Evolutionary conservation across 2,329 filamentous ascomycete species (phyloP), one percentile per base, ranked within the genome.

Genomic region (Seiridium unicorne): DNA sequence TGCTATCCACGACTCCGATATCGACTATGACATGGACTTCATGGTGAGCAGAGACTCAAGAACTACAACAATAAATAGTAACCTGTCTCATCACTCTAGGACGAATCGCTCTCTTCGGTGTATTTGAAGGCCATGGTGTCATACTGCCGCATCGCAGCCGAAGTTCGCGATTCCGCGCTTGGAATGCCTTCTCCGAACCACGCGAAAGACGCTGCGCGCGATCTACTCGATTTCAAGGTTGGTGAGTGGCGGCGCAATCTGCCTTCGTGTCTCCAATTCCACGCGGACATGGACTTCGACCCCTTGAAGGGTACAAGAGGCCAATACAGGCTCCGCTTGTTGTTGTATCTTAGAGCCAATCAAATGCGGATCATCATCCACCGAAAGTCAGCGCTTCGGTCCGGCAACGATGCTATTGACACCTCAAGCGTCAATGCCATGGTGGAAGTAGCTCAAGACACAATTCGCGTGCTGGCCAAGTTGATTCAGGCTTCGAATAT

Each of bases 281-380:
- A 36, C 18, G n/a, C 26, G 13, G 55, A 57, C 44, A 36, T 38
- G 40, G 31, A 48, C 3, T 57, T 57, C 13, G 42, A 57, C 34
- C 55, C 55, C 18, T 9, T 57, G 32, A 47, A 32, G n/a, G 55
- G 40, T 10, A 44, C 55, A 10, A 26, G 55, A 13, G 55, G 55
- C 34, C 55, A 57, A 26, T 57, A 57, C 44, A 26, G 55, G 26
- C 55, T 57, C 18, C 55, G 55, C 31, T 42, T 57, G 5, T 7
- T 58, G n/a, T 46, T 58, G 7, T 58, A 51, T n/a, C 46, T 58
- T n/a, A 46, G 56, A 26, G 56, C 44, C 8, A 58, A 58, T 34
- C 47, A 58, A 6, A 58, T 58, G 47, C 32, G 56, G 13, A 58
- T 44, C 11, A 32, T 58, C 7, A 36, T 58, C n/a, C 47, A 58